Evolutionary conservation across 441 rosid species (phyloP).

Genomic region (Pelargonium fulgidum): DNA sequence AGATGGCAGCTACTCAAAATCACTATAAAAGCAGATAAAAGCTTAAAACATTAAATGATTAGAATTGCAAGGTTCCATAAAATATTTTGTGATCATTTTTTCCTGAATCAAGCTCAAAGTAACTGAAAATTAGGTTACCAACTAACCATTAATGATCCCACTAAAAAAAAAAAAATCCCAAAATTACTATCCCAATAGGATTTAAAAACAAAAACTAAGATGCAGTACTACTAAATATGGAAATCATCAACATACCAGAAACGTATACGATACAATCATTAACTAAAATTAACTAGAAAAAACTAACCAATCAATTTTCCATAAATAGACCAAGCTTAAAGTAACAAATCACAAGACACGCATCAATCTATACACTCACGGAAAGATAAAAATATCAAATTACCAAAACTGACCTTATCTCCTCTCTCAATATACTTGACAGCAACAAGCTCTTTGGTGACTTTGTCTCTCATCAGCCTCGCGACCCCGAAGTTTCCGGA

Average conservation of each 20-base stretch:
- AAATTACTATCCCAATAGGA: not conserved
- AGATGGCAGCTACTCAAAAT: too few relatives aligned
- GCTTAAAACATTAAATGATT: not conserved
- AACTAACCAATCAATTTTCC: conserved; percentile 13
- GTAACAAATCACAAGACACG: not conserved
- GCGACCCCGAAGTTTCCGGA: conserved; percentile 62
- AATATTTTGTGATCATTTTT: not conserved
- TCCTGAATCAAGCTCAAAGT: not conserved
- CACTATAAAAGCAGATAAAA: too few relatives aligned
- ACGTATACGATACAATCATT: not conserved
- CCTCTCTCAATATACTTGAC: conserved; percentile 71
- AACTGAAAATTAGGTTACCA: conserved; percentile 5
- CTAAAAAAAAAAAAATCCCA: not conserved
- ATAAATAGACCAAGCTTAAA: conserved; percentile 14
- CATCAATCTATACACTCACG: too few relatives aligned
- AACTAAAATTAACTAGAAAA: not conserved
- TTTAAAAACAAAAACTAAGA: too few relatives aligned
- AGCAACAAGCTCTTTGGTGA: conserved; percentile 57
- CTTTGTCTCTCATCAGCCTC: conserved; percentile 53
- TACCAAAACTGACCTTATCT: conserved; percentile 39
- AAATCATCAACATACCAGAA: conserved; percentile 1
- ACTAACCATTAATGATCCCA: not conserved
- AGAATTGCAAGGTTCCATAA: not conserved
- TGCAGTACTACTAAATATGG: not conserved
- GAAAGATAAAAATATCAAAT: not conserved